These are phyloP conservation scores for Erysimum cheiri DNA, from an alignment of 441 rosid species.

Conservation along the genomic window DNA sequence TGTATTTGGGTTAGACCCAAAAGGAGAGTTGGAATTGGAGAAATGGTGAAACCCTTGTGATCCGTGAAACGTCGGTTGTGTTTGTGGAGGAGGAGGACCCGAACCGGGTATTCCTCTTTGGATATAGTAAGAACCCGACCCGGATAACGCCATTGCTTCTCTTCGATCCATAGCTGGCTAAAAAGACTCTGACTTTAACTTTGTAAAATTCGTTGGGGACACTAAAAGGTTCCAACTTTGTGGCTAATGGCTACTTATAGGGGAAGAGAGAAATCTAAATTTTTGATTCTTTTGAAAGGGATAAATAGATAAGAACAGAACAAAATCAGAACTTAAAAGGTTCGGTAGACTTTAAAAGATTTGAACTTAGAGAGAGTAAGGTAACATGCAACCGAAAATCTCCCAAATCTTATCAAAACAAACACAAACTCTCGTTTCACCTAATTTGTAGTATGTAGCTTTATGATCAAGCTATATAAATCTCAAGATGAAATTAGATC, in stretches of 20 bases:
- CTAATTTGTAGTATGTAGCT: conserved; percentile 28
- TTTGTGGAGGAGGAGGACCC: conserved; percentile 45
- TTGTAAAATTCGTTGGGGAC: conserved; percentile 22
- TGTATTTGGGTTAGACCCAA: conserved; percentile 54
- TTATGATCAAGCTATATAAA: conserved; percentile 27
- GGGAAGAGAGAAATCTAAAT: neutral
- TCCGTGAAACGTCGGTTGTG: conserved; percentile 69
- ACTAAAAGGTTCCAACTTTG: conserved; percentile 36
- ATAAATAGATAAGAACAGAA: conserved; percentile 39
- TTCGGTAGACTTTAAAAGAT: conserved; percentile 18
- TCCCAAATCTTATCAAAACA: conserved; percentile 14
- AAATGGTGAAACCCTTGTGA: conserved; percentile 64
- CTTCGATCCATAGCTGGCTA: conserved; percentile 88
- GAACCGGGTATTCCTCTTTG: conserved; percentile 79
- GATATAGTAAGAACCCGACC: conserved; percentile 77
- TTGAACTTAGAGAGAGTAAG: conserved; percentile 19
- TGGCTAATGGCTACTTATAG: conserved; percentile 13
- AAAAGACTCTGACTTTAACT: conserved; percentile 19
- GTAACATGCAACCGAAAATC: conserved; percentile 39
- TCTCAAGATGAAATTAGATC: conserved; percentile 18
- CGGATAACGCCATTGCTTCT: conserved; percentile 78
- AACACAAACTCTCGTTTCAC: neutral
- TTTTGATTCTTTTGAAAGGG: neutral
- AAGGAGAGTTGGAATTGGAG: conserved; percentile 59
- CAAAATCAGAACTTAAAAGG: conserved; percentile 42